These are phyloP conservation scores for Tricholoma bakamatsutake DNA, from an alignment of 768 basidiomycete genomes.

Conservation along the genomic window DNA sequence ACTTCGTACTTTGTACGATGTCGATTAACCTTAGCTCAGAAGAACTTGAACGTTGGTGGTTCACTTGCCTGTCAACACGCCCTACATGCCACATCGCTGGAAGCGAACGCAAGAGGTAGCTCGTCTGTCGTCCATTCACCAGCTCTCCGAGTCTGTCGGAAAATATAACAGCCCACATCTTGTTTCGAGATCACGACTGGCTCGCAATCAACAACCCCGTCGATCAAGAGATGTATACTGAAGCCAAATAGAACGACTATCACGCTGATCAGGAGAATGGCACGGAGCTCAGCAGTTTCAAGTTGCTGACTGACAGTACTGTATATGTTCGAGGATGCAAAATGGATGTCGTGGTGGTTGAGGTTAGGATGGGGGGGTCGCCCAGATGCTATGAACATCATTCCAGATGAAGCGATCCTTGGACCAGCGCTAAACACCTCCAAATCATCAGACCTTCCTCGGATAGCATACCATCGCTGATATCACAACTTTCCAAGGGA, in stretches of 20 bases:
- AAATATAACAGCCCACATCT: constrained; percentile 94
- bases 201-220: constrained; percentile 69
- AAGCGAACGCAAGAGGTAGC: constrained; percentile 97
- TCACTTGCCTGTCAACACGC: constrained; percentile 56
- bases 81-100: constrained; percentile 91
- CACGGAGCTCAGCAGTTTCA: constrained; percentile 66
- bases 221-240: constrained; percentile 37
- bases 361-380: constrained; percentile 95
- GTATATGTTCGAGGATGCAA: constrained; percentile 57
- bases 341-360: constrained; percentile 82
- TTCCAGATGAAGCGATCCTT: constrained; percentile 62
- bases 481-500: constrained; percentile 79
- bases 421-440: constrained; percentile 73
- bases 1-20: constrained; percentile 27
- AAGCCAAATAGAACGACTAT: constrained; percentile 45
- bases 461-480: constrained; percentile 59
- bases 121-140: constrained; percentile 75
- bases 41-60: constrained; percentile 49
- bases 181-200: constrained; percentile 64
- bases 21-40: constrained; percentile 67
- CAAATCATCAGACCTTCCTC: constrained; percentile 91
- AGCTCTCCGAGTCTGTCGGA: constrained; percentile 61
- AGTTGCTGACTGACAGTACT: constrained; percentile 85
- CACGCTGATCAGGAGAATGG: constrained; percentile 34
- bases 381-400: constrained; percentile 88